phyloP scores from a whole-genome alignment of 768 basidiomycete species.

The Tulasnella sp. region DNA sequence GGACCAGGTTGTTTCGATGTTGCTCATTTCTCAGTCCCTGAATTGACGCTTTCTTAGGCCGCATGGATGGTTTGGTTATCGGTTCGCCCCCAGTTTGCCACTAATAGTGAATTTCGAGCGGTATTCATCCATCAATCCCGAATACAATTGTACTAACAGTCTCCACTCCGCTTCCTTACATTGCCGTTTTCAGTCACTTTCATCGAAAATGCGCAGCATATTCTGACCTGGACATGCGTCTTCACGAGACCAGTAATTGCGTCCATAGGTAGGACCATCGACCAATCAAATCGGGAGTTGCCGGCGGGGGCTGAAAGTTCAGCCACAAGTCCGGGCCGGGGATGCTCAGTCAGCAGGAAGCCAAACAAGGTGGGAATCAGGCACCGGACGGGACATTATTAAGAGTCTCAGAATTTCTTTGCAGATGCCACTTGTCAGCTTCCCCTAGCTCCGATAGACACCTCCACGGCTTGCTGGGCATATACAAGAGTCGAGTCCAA shows the following conservation, averaged over 20 bases:
- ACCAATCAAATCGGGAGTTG: background rate
- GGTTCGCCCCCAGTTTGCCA: no score
- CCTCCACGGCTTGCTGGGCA: background rate
- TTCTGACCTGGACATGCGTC: background rate
- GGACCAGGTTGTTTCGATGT: background rate
- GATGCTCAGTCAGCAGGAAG: conserved; percentile 4
- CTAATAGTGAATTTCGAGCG: background rate
- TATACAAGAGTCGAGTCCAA: background rate
- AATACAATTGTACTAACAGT: background rate
- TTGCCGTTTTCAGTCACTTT: background rate
- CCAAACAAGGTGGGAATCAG: conserved; percentile 4
- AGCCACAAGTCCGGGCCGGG: background rate
- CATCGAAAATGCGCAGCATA: background rate
- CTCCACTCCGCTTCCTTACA: background rate
- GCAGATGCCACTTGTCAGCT: background rate
- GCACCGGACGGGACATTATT: conserved; percentile 7
- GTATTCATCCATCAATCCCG: background rate
- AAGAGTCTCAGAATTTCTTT: background rate
- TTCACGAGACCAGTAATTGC: background rate
- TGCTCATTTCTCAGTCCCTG: background rate
- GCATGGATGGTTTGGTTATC: background rate
- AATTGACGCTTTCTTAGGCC: background rate
- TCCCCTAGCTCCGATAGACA: conserved; percentile 14
- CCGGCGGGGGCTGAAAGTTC: background rate
- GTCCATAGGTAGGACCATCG: background rate